Conservation (phyloP, 441 rosid species). For the Eruca vesicaria region DNA sequence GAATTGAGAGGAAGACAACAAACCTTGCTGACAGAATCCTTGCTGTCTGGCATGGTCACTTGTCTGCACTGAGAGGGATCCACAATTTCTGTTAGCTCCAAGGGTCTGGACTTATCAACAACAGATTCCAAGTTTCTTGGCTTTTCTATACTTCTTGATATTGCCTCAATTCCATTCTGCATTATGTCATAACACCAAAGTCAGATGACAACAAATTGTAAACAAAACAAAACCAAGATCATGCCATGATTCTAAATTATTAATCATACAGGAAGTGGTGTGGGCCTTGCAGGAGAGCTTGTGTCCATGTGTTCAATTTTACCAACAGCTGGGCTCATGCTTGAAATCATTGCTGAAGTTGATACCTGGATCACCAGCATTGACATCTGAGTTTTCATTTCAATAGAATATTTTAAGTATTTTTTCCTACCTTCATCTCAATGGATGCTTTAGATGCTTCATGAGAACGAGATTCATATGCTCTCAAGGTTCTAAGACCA, state of each 20-base stretch:
- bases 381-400: neutral
- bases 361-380: constrained; percentile 40
- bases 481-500: constrained; percentile 53
- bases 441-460: constrained; percentile 50
- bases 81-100: constrained; percentile 32
- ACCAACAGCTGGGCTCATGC: constrained; percentile 45
- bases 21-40: constrained; percentile 37
- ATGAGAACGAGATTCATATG: constrained; percentile 55
- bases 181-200: constrained; percentile 9
- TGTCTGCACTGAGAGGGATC: constrained; percentile 38
- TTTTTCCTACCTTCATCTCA: constrained; percentile 51
- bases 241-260: neutral
- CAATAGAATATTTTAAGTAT: neutral
- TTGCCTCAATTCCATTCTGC: constrained; percentile 36
- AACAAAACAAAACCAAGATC: constrained; percentile 2
- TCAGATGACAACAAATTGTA: neutral
- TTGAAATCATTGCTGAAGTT: constrained; percentile 40
- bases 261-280: constrained; percentile 46
- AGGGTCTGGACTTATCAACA: constrained; percentile 32
- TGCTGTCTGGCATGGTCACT: constrained; percentile 39
- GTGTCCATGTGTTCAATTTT: constrained; percentile 55
- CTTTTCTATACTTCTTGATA: constrained; percentile 35
- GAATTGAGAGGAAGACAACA: neutral
- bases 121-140: constrained; percentile 30
- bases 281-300: constrained; percentile 57